These are phyloP conservation scores for Diutina neorugosa DNA, from an alignment of 1,139 yeast genomes.

Conservation along the genomic window DNA sequence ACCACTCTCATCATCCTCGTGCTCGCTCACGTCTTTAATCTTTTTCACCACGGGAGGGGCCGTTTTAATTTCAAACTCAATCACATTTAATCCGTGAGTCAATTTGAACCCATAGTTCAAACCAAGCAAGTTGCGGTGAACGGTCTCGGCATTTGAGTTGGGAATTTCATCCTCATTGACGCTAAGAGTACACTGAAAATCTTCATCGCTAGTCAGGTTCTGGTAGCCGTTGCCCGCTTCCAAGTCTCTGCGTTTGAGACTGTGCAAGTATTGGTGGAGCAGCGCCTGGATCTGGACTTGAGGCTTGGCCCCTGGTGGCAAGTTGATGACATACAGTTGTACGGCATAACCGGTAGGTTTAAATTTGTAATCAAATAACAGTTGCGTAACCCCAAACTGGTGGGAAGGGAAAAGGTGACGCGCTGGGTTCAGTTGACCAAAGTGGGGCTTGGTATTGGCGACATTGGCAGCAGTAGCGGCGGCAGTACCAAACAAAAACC, in stretches of 20 bases:
- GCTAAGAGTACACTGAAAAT: slow-evolving; percentile 29
- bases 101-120: slow-evolving; percentile 38
- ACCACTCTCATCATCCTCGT: slow-evolving; percentile 4
- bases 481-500: not conserved
- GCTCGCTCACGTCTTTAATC: slow-evolving; percentile 7
- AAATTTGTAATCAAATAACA: slow-evolving; percentile 32
- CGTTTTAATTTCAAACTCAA: slow-evolving; percentile 35
- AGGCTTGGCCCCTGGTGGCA: slow-evolving; percentile 34
- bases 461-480: not conserved
- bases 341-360: slow-evolving; percentile 31
- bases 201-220: slow-evolving; percentile 17
- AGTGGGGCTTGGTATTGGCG: not conserved
- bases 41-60: slow-evolving; percentile 13
- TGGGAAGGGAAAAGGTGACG: slow-evolving; percentile 3
- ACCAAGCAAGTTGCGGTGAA: slow-evolving; percentile 14
- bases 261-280: slow-evolving; percentile 28
- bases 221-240: slow-evolving; percentile 20
- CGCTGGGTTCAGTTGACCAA: not conserved
- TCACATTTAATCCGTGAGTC: slow-evolving; percentile 34
- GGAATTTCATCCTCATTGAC: slow-evolving; percentile 40
- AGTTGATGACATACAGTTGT: slow-evolving; percentile 28
- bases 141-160: slow-evolving; percentile 14
- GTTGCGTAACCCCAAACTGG: slow-evolving; percentile 5
- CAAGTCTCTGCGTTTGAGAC: slow-evolving; percentile 20
- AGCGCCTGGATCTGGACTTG: slow-evolving; percentile 31